Evolutionary conservation across 306 rosid genomes (phyloP).

Genomic region (Cucurbita pepo): DNA sequence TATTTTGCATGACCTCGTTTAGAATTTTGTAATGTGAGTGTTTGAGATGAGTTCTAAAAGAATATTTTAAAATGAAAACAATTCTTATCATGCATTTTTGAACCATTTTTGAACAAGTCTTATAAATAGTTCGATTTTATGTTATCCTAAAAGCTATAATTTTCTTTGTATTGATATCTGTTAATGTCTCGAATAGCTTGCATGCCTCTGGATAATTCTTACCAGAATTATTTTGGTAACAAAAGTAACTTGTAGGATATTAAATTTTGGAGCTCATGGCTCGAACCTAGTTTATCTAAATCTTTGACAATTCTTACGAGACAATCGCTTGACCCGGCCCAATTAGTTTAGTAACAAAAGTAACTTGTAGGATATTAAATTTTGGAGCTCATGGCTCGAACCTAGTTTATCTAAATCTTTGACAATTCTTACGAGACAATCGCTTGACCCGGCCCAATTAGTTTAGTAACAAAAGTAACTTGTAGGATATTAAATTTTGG

Average conservation of each 20-base stretch:
- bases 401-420: too few relatives aligned
- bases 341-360: too few relatives aligned
- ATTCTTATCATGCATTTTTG: neutral
- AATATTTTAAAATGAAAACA: neutral
- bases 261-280: too few relatives aligned
- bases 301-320: too few relatives aligned
- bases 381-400: neutral
- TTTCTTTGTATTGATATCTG: neutral
- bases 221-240: too few relatives aligned
- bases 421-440: too few relatives aligned
- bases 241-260: too few relatives aligned
- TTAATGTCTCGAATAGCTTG: neutral
- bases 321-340: too few relatives aligned
- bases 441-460: too few relatives aligned
- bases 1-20: neutral
- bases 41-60: neutral
- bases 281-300: too few relatives aligned
- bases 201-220: too few relatives aligned
- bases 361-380: neutral
- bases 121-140: neutral
- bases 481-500: neutral
- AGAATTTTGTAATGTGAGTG: neutral
- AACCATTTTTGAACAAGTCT: neutral
- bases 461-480: too few relatives aligned
- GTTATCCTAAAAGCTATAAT: neutral